Base-by-base conservation (phyloP, 306 rosid genomes). In the Quercus rubra region DNA sequence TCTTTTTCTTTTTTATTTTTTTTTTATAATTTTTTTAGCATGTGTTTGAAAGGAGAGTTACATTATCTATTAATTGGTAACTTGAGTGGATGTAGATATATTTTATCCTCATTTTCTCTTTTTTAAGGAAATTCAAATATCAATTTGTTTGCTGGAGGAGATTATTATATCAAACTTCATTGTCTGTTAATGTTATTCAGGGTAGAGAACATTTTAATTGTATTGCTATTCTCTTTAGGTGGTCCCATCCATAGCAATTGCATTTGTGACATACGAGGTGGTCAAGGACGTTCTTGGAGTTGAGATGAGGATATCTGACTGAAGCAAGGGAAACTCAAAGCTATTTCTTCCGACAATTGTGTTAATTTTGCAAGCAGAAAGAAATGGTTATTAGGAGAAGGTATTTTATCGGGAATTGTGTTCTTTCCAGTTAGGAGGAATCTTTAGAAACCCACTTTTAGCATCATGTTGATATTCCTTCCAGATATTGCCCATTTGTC, bases 211-310 rank as follows among this genome's bases (percentile, higher is more conserved):
- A 14, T 72, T 58, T 14, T 25, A 49, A 80, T 61, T 64, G 19
- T 35, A 59, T 20, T 73, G 15, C 9, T 43, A 13, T 70, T 85
- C 52, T 76, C 79, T 49, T 73, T 79, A 89, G 92, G 96, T 91
- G 79, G 93, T 91, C 23, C 97, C 97, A 33, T 91, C 97, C 52
- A 91, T 91, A 67, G 92, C 97, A 30, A 91, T 89, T 76, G 88
- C 93, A 10, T 91, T 91, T 19, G 92, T 91, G 71, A 79, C 92
- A 38, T 91, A 89, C 15, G 93, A 89, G 86, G 57, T 69, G 74
- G 92, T 86, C 57, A 91, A 89, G 84, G 92, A 88, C 51, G 64
- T 91, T 72, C 92, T 89, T 61, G 93, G 93, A 78, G 92, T 88
- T 74, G 92, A 89, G 79, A 67, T 86, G 76, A 82, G 91, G 85